Base-by-base conservation (phyloP, 2,329 filamentous ascomycete species). In the Plectosphaerella cucumerina region DNA sequence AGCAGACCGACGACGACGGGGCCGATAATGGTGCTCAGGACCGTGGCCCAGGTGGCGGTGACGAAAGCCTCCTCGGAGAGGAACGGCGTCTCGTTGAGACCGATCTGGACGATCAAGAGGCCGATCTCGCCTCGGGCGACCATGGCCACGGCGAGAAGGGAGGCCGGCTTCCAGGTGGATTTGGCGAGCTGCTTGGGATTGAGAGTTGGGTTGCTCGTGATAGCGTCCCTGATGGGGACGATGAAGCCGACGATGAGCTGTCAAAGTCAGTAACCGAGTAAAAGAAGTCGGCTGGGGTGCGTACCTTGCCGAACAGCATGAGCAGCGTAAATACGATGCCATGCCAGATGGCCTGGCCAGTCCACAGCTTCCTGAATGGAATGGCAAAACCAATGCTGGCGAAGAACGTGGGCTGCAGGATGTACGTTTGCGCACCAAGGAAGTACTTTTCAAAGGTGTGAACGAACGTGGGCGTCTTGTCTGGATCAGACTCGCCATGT, bases 91-190 rank as follows among this genome's bases (percentile, higher is more conserved):
- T 59, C 50, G 47, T 61, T 61, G 44, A 59, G 56, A 15, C 59
- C 59, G 21, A 61, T 52, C 48, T 60, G 57, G 21, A 61, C 59
- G 54, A 85, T 82, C 34, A 85, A 65, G 54, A 84, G 82, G 0
- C 81, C 81, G 23, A 85, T 80, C 58, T 85, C 82, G 4, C 81
- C 81, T 22, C 81, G 70, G 0, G 81, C 75, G 1, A 81, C 74
- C 80, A 85, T 84, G 5, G 80, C 81, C 37, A 74, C 65, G 5
- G 78, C 78, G 6, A 85, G 65, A 11, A 86, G 76, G 1, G 74
- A 66, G 2, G 77, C 70, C 1, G 81, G 79, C 52, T 82, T 79
- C 3, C 54, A 55, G 37, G 53, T 50, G 81, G 65, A 1, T 18
- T 41, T 44, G 15, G 51, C 35, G 41, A 56, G 46, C 17, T 44